phyloP scores from a whole-genome alignment of 257 asterid species.

The Voacanga thouarsii region DNA sequence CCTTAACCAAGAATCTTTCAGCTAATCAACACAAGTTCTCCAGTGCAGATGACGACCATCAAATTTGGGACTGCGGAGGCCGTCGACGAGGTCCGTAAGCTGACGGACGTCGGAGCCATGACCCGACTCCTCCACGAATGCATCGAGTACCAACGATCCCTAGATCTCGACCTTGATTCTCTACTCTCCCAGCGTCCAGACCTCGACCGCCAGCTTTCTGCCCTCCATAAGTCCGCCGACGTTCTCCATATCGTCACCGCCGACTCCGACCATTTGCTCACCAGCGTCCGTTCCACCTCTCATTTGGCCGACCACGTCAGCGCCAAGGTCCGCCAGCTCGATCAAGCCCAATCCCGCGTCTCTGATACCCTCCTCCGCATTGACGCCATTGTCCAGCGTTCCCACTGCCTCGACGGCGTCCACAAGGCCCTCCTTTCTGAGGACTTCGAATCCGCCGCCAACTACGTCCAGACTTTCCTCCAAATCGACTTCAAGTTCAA shows the following conservation, averaged over 20 bases:
- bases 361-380: slow-evolving; percentile 73
- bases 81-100: slow-evolving; percentile 55
- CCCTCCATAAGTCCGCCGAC: slow-evolving; percentile 69
- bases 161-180: slow-evolving; percentile 73
- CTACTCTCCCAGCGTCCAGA: slow-evolving; percentile 75
- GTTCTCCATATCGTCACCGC: slow-evolving; percentile 66
- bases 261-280: slow-evolving; percentile 62
- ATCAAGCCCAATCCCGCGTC: slow-evolving; percentile 83
- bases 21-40: no score
- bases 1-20: no score
- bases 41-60: no score
- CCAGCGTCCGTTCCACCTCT: slow-evolving; percentile 77
- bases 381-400: slow-evolving; percentile 71
- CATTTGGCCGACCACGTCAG: slow-evolving; percentile 78
- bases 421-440: slow-evolving; percentile 63
- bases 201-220: slow-evolving; percentile 65
- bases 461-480: slow-evolving; percentile 63
- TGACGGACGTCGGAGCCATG: slow-evolving; percentile 86
- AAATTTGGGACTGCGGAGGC: slow-evolving; percentile 67
- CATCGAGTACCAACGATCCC: slow-evolving; percentile 84
- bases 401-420: slow-evolving; percentile 79
- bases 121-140: slow-evolving; percentile 89
- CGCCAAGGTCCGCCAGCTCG: slow-evolving; percentile 81
- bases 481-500: slow-evolving; percentile 74
- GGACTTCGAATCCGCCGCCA: slow-evolving; percentile 83